Evolutionary conservation across 768 basidiomycete genomes (phyloP).

Genomic region (Trametes punicea): DNA sequence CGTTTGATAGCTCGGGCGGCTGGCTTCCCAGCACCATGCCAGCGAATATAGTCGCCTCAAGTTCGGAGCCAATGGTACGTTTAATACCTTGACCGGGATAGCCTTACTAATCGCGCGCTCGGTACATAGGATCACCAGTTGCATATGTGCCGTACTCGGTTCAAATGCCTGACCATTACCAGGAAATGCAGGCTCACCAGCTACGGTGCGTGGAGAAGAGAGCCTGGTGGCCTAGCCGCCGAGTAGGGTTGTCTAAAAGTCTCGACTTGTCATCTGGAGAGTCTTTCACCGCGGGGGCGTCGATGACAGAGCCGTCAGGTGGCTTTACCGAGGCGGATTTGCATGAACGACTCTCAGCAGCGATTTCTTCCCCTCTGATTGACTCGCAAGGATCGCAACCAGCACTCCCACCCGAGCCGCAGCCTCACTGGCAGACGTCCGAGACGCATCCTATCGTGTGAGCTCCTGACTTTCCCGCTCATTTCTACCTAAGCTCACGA

Average conservation of each 20-base stretch:
- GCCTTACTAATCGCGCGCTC: neutral
- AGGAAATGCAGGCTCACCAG: slow-evolving; percentile 53
- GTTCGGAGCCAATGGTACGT: slow-evolving; percentile 47
- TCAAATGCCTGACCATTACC: slow-evolving; percentile 55
- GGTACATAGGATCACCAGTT: slow-evolving; percentile 47
- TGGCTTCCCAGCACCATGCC: slow-evolving; percentile 73
- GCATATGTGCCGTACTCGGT: slow-evolving; percentile 62
- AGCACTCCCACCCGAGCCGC: neutral
- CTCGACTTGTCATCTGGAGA: neutral
- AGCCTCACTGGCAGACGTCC: slow-evolving; percentile 58
- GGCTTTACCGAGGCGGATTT: slow-evolving; percentile 32
- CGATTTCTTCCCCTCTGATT: slow-evolving; percentile 45
- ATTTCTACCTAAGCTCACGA: neutral
- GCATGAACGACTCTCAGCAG: slow-evolving; percentile 49
- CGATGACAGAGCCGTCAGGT: neutral
- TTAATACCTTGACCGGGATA: neutral
- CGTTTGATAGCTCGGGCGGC: slow-evolving; percentile 41
- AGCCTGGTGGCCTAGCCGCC: slow-evolving; percentile 45
- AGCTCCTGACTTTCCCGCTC: slow-evolving; percentile 23
- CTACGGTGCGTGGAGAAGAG: slow-evolving; percentile 32
- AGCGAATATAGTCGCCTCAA: slow-evolving; percentile 72
- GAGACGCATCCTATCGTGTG: slow-evolving; percentile 83
- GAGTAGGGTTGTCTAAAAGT: neutral
- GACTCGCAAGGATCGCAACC: neutral
- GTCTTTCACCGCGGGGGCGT: too few species aligned